Evolutionary conservation across 345 rosid genomes (phyloP), one percentile per base, ranked within the genome.

Genomic region (Sonneratia caseolaris): DNA sequence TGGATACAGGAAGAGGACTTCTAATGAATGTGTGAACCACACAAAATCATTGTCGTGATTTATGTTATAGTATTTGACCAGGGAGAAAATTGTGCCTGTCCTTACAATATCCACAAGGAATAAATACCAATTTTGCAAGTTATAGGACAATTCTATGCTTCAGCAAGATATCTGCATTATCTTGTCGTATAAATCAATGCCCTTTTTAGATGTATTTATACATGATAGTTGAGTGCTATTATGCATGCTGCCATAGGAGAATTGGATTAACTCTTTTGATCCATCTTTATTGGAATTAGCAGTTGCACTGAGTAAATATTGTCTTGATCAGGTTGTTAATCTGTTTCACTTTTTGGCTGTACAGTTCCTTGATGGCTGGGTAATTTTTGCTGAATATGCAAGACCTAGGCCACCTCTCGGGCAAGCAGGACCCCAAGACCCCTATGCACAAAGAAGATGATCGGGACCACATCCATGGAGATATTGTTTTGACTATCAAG

Each of bases 391-490:
- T 42, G 72, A 74, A 38, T 74, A 74, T 67, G 72, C 76, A 59
- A 55, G 72, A 42, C 76, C 76, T n/a, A 74, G 72, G 64, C 76
- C 76, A 38, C 76, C 76, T 15, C 68, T n/a, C 2, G 72, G 76
- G 42, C 76, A 74, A 71, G 24, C 76, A n/a, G 36, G 67, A 12
- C 55, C 76, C 36, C 72, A 74, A 53, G 47, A 69, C 45, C 62
- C 68, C 5, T 57, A 68, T 69, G 71, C 47, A 0, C 53, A 18
- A 4, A 74, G 76, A 36, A 74, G 55, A 1, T 32, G 76, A 68
- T 68, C 13, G 18, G 66, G 66, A 62, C 37, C 66, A 62, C 13
- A 36, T 62, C 10, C 13, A 0, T 4, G 5, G 37, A 13, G 64
- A 62, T 62, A 62, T 32, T 27, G 37, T 62, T 32, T 62, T 27